Conservation (phyloP, 345 rosid species). For the Hibiscus tridactylites region DNA sequence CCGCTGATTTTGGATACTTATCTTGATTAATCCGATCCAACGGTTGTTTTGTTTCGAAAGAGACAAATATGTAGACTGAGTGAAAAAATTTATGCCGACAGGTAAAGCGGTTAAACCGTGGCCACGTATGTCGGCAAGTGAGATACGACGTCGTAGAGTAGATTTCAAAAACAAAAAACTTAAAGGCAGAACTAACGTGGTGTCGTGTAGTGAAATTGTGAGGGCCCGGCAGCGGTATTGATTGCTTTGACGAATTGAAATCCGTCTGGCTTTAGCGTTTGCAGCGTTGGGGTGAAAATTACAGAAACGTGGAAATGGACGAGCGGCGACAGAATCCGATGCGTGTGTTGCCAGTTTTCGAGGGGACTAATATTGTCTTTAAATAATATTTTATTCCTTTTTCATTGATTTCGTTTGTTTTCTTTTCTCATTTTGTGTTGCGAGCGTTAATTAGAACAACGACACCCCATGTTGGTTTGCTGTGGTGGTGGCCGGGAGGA, state of each 20-base stretch:
- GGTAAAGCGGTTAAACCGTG: constrained; percentile 20
- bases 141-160: constrained; percentile 17
- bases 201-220: not conserved
- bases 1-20: constrained; percentile 18
- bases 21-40: constrained; percentile 13
- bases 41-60: constrained; percentile 18
- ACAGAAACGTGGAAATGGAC: not conserved
- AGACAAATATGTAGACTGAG: not conserved
- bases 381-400: not conserved
- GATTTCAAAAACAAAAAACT: not conserved
- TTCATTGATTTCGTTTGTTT: not conserved
- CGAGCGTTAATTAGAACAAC: not conserved
- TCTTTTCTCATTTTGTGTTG: not conserved
- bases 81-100: constrained; percentile 35
- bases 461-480: not conserved
- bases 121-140: constrained; percentile 28
- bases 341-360: not conserved
- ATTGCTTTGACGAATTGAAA: not conserved
- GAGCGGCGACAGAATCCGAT: not conserved
- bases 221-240: not conserved
- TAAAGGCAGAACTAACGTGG: not conserved
- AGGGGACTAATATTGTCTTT: not conserved
- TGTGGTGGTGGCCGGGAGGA: not conserved
- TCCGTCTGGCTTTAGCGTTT: not conserved
- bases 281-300: not conserved